Conservation (phyloP, 495 filamentous ascomycete species). For the Tuber magnatum region DNA sequence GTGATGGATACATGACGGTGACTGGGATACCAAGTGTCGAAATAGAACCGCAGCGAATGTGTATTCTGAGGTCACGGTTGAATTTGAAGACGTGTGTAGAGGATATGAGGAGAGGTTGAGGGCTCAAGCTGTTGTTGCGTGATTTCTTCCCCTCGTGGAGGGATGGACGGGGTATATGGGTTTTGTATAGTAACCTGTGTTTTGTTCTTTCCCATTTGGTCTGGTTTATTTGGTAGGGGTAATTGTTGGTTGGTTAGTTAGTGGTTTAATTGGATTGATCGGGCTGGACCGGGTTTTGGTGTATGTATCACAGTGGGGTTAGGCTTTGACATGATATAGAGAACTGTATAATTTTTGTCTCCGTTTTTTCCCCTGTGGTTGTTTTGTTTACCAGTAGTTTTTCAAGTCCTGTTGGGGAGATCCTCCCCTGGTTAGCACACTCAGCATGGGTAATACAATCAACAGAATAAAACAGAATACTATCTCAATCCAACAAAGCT, state of each 20-base stretch:
- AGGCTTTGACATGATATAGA: neutral
- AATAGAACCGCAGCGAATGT: conserved; percentile 69
- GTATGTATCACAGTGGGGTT: neutral
- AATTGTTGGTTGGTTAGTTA: neutral
- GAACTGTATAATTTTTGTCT: neutral
- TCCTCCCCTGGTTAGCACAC: neutral
- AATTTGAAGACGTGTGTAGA: conserved; percentile 80
- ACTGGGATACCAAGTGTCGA: conserved; percentile 68
- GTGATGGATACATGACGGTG: conserved; percentile 67
- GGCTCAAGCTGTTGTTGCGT: conserved; percentile 27
- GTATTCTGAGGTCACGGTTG: conserved; percentile 78
- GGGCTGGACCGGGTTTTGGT: neutral
- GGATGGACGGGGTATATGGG: neutral
- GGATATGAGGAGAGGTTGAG: conserved; percentile 54
- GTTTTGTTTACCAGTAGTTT: no score
- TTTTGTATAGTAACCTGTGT: neutral
- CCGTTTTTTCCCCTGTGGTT: no score
- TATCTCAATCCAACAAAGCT: no score
- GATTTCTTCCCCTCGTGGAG: conserved; percentile 5
- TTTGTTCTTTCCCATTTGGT: neutral
- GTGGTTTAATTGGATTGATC: neutral
- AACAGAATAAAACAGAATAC: neutral
- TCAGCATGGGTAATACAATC: neutral
- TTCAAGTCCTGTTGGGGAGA: neutral
- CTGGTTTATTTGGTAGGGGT: neutral